A percentile compares a stretch with the other conserved stretches of the same genome.
These are phyloP conservation scores for Erysimum cheiranthoides DNA, from an alignment of 345 rosid genomes.

Conservation along the genomic window DNA sequence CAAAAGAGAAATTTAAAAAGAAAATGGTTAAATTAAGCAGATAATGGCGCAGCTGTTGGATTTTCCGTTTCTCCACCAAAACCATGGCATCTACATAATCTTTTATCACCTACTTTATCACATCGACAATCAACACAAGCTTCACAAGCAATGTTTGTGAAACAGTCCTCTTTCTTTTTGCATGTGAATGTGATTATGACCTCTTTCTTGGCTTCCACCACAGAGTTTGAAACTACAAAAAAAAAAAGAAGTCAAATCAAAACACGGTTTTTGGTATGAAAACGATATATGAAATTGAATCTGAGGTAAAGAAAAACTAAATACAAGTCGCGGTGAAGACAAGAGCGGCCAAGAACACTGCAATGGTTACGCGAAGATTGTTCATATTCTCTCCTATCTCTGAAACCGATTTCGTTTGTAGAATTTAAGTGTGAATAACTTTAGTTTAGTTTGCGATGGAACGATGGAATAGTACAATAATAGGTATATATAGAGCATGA, in stretches of 20 bases:
- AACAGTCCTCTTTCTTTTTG: slow-evolving; percentile 17
- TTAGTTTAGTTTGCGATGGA: slow-evolving; percentile 6
- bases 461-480: neutral
- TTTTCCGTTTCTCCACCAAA: neutral
- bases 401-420: neutral
- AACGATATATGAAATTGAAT: neutral
- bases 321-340: slow-evolving; percentile 5
- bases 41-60: slow-evolving; percentile 4
- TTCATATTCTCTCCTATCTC: slow-evolving; percentile 20
- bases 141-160: slow-evolving; percentile 20
- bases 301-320: neutral
- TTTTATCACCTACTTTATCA: slow-evolving; percentile 29
- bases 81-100: slow-evolving; percentile 30
- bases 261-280: neutral
- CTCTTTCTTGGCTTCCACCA: slow-evolving; percentile 13
- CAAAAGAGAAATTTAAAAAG: neutral
- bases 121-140: slow-evolving; percentile 34
- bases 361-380: slow-evolving; percentile 11
- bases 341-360: slow-evolving; percentile 20
- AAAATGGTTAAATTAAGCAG: neutral
- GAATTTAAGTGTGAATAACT: neutral
- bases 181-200: slow-evolving; percentile 15
- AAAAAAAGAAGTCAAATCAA: neutral
- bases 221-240: slow-evolving; percentile 10
- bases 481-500: neutral